Evolutionary conservation across 2,329 filamentous ascomycete genomes (phyloP).

Genomic region (Arthroderma sp.): DNA sequence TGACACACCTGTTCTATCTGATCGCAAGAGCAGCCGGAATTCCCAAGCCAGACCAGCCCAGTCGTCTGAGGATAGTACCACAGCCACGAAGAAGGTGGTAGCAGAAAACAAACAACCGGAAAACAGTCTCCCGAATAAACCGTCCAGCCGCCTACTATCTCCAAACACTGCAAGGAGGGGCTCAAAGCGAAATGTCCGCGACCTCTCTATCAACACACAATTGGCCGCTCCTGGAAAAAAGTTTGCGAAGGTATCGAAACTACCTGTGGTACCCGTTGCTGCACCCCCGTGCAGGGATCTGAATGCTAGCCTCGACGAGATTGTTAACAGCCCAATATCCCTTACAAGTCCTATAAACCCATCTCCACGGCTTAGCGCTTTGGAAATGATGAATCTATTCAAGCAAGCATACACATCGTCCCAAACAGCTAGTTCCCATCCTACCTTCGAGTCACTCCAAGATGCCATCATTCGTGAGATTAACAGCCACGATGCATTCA

Average conservation of each 20-base stretch:
- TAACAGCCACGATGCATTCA: slow-evolving; percentile 35
- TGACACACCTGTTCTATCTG: background rate
- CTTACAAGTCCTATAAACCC: slow-evolving; percentile 19
- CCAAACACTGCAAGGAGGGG: slow-evolving; percentile 7
- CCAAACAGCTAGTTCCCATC: slow-evolving; percentile 19
- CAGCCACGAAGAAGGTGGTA: background rate
- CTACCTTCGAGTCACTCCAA: slow-evolving; percentile 32
- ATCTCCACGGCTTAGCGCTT: slow-evolving; percentile 23
- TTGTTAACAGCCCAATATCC: slow-evolving; percentile 32
- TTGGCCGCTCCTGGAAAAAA: slow-evolving; percentile 24
- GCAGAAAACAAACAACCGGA: background rate
- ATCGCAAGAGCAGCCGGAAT: background rate
- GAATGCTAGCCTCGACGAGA: slow-evolving; percentile 29
- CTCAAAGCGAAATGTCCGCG: slow-evolving; percentile 28
- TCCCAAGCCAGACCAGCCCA: background rate
- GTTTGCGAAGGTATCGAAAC: slow-evolving; percentile 26
- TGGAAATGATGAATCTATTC: slow-evolving; percentile 34
- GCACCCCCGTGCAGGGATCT: slow-evolving; percentile 16
- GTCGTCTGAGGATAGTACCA: background rate
- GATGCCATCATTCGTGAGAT: slow-evolving; percentile 35
- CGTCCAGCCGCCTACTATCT: slow-evolving; percentile 2
- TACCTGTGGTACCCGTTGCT: slow-evolving; percentile 7
- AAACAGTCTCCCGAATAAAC: background rate
- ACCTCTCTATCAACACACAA: slow-evolving; percentile 32
- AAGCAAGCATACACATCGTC: slow-evolving; percentile 27